Percentiles rank a stretch among this genome's conserved stretches.
Conservation (phyloP, 768 basidiomycete genomes). For the Xerocomus potaroensis region DNA sequence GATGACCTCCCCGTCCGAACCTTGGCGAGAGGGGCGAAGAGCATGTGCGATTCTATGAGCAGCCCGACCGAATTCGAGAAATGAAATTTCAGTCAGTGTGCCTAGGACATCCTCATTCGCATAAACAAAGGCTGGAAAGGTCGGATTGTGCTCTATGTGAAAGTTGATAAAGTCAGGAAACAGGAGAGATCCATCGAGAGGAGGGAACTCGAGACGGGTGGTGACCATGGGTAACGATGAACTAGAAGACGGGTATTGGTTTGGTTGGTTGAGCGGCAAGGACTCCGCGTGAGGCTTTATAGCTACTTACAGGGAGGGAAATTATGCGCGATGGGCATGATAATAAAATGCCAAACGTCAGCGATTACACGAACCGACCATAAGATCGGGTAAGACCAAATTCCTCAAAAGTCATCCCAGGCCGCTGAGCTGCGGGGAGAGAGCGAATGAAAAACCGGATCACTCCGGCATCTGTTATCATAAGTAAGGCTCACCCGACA, state of each 20-base stretch:
- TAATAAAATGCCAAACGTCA: no score
- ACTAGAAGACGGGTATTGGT: background rate
- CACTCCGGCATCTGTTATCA: no score
- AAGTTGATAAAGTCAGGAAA: constrained; percentile 24
- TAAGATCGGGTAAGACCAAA: no score
- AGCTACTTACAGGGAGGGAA: no score
- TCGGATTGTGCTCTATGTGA: constrained; percentile 14
- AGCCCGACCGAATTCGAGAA: constrained; percentile 28
- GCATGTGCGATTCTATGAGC: constrained; percentile 29
- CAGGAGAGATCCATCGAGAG: constrained; percentile 17
- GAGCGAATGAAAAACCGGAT: no score
- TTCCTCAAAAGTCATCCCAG: no score
- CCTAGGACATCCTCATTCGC: constrained; percentile 8
- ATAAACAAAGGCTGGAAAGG: constrained; percentile 14
- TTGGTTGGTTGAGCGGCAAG: background rate
- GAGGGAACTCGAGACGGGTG: constrained; percentile 2
- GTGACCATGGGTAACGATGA: background rate
- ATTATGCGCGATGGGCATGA: no score
- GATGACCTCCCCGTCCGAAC: constrained; percentile 25
- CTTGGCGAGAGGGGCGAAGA: constrained; percentile 16
- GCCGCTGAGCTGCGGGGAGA: no score
- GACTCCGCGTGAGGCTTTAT: background rate
- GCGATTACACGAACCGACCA: no score
- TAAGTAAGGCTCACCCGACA: no score
- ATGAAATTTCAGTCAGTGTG: constrained; percentile 14